Base-by-base conservation (phyloP, 257 asterid species). In the Cinchona pubescens region DNA sequence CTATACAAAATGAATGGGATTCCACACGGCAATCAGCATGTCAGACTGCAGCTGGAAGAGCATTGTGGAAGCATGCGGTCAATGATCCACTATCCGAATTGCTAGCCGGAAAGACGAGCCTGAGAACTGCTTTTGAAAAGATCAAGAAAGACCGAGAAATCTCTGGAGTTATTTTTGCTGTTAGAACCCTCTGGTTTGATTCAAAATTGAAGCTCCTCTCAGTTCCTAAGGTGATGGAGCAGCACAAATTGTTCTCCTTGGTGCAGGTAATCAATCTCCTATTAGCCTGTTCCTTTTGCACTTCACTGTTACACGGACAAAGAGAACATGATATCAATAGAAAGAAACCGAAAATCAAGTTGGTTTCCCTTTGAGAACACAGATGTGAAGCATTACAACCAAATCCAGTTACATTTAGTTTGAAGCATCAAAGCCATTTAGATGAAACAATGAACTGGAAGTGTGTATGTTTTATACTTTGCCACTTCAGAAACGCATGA, bases 31-130 rank as follows among this genome's bases (percentile, higher is more conserved):
- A 85, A 53, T 94, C 98, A 0, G 96, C 97, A 10, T 92, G 97
- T 81, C 98, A 94, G 87, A 92, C 96, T 4, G 98, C 98, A 3
- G 97, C 98, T 1, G 98, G 95, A 18, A 81, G 98, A 32, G 98
- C 98, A 19, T 77, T 92, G 83, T 94, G 98, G 98, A 92, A 86
- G 79, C 90, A 84, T 53, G 96, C 81, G 75, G 79, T 88, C 56
- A 82, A 87, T 37, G 98, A 94, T 81, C 95, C 92, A 10, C 65
- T 94, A 61, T 97, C 98, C 0, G 96, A 85, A 89, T 60, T 94
- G n/a, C 90, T 94, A 23, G 97, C 98, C 0, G 98, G 98, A 5
- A 97, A 92, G 89, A 80, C 82, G 15, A 85, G 86, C 88, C 83
- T 94, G 80, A 92, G 81, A 58, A 85, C 66, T 76, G 70, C 89